These are phyloP conservation scores for Thalassiosira livingstoniorum DNA, from an alignment of 352 stramenopile genomes.

Conservation along the genomic window DNA sequence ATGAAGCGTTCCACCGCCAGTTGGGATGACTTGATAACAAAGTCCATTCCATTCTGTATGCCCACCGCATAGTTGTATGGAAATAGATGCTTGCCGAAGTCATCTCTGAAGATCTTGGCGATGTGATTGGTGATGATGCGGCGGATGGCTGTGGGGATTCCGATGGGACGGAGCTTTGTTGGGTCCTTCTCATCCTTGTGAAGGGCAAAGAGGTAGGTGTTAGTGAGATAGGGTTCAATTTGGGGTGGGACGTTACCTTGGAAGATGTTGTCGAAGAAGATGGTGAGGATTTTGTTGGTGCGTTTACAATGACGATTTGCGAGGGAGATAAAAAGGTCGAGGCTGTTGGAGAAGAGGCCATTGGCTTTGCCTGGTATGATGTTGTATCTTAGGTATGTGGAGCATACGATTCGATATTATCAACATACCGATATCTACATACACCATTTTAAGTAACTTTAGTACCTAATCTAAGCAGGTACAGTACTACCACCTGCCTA, in stretches of 20 bases:
- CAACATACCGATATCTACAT: too few relatives aligned
- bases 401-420: too few relatives aligned
- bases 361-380: too few relatives aligned
- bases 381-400: too few relatives aligned
- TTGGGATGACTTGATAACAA: constrained; percentile 16
- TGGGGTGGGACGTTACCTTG: neutral
- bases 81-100: constrained; percentile 4
- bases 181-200: constrained; percentile 40
- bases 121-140: constrained; percentile 25
- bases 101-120: neutral
- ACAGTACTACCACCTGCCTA: too few relatives aligned
- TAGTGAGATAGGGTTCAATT: constrained; percentile 8
- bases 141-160: constrained; percentile 37
- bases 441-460: too few relatives aligned
- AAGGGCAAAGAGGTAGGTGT: constrained; percentile 46
- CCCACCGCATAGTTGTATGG: neutral
- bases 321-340: too few relatives aligned
- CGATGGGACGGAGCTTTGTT: constrained; percentile 38
- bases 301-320: too few relatives aligned
- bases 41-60: neutral
- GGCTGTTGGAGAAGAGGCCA: too few relatives aligned
- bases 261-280: constrained; percentile 28
- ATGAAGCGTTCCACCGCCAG: constrained; percentile 48
- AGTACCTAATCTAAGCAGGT: too few relatives aligned
- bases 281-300: too few relatives aligned